phyloP scores from a whole-genome alignment of 2,329 filamentous ascomycete genomes.

The Escovopsis sp. region DNA sequence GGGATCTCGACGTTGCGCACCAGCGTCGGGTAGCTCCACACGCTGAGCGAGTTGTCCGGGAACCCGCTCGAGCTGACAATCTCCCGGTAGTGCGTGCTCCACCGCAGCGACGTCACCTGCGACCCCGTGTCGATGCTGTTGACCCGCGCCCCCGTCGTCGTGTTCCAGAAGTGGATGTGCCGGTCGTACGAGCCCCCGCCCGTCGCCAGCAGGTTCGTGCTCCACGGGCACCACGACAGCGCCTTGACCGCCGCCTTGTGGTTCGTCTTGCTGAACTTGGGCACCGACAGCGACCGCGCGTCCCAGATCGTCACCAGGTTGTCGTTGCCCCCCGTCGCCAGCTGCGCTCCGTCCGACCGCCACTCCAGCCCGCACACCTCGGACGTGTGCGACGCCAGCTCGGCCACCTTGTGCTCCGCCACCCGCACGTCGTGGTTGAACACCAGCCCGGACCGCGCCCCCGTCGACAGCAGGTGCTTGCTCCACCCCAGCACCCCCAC shows the following conservation, averaged over 20 bases:
- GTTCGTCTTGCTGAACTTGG: constrained; percentile 99
- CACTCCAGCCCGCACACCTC: constrained; percentile 98
- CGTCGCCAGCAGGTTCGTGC: constrained; percentile 89
- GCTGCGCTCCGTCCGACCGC: constrained; percentile 90
- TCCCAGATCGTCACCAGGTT: constrained; percentile 99
- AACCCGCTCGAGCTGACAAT: constrained; percentile 96
- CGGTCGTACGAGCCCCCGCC: constrained; percentile 93
- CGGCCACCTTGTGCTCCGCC: constrained; percentile 93
- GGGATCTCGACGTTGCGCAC: constrained; percentile 97
- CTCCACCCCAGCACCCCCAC: constrained; percentile 99
- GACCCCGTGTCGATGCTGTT: constrained; percentile 99
- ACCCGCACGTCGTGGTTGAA: constrained; percentile 98
- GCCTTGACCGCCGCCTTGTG: constrained; percentile 98
- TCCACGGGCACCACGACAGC: constrained; percentile 97
- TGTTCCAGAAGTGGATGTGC: constrained; percentile 99
- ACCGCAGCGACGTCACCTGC: constrained; percentile 89
- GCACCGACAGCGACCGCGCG: constrained; percentile 77
- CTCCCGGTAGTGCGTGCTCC: constrained; percentile 95
- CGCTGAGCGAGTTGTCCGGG: constrained; percentile 97
- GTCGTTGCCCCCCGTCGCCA: constrained; percentile 95
- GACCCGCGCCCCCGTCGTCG: constrained; percentile 87
- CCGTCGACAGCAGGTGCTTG: constrained; percentile 93
- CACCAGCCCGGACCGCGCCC: constrained; percentile 84
- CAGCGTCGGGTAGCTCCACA: constrained; percentile 96
- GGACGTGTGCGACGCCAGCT: constrained; percentile 91